Conservation (phyloP, 2,329 filamentous ascomycete species). For the Samsoniella hepiali region DNA sequence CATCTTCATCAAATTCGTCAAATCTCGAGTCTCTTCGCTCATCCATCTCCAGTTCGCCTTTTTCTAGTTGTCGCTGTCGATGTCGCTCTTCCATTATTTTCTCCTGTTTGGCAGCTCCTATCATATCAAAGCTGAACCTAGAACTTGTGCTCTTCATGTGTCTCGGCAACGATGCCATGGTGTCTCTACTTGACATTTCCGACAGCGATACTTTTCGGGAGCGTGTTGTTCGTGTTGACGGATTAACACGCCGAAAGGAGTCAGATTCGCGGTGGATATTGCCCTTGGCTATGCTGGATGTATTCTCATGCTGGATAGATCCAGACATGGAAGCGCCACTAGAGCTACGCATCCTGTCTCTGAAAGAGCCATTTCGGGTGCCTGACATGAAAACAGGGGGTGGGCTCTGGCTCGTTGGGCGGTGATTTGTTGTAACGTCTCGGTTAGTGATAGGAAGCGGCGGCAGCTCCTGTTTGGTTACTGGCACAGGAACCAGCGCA, state of each 20-base stretch:
- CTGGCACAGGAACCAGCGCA: background rate
- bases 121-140: conserved; percentile 79
- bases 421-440: background rate
- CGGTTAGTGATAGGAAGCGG: background rate
- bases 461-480: background rate
- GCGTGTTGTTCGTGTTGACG: conserved; percentile 34
- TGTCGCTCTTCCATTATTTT: conserved; percentile 71
- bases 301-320: conserved; percentile 1
- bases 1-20: conserved; percentile 61
- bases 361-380: conserved; percentile 5
- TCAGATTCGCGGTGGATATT: conserved; percentile 8
- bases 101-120: conserved; percentile 64
- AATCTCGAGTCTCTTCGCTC: conserved; percentile 50
- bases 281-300: conserved; percentile 7
- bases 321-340: conserved; percentile 17
- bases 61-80: conserved; percentile 62
- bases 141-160: conserved; percentile 76
- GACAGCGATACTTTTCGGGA: conserved; percentile 54
- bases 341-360: background rate
- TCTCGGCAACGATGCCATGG: conserved; percentile 51
- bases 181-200: conserved; percentile 43
- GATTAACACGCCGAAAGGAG: conserved; percentile 1
- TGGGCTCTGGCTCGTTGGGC: background rate
- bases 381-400: background rate
- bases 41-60: conserved; percentile 41